Conservation (phyloP, 331 rosid species). For the Saraca asoca region DNA sequence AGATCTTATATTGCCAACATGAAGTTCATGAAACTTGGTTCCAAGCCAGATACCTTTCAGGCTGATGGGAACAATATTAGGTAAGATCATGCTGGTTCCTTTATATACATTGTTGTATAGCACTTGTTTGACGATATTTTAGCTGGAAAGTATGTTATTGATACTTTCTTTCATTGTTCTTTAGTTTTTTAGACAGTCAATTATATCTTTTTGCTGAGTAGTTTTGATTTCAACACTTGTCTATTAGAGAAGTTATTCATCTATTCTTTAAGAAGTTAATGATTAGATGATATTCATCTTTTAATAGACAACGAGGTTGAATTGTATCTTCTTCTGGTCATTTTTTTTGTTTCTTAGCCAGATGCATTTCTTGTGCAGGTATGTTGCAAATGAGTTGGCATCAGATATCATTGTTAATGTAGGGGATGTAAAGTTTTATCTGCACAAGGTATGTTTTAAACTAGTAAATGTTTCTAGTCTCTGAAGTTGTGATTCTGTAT, state of each 20-base stretch:
- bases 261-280: too few species aligned
- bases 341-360: constrained; percentile 14
- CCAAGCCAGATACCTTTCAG: constrained; percentile 92
- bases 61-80: constrained; percentile 75
- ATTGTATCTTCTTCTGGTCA: neutral
- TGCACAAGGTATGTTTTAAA: constrained; percentile 74
- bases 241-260: too few species aligned
- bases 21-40: constrained; percentile 99
- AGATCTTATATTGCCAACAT: constrained; percentile 58
- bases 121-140: constrained; percentile 12
- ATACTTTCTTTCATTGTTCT: neutral
- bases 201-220: too few species aligned
- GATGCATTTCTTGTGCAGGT: constrained; percentile 57
- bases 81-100: constrained; percentile 55
- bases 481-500: neutral
- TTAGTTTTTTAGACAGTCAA: neutral
- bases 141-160: neutral
- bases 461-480: constrained; percentile 15
- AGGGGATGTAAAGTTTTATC: constrained; percentile 76
- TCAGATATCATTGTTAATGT: constrained; percentile 67
- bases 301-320: neutral
- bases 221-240: too few species aligned
- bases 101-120: constrained; percentile 29
- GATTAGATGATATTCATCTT: too few species aligned
- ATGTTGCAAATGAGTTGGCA: constrained; percentile 79